Percentiles rank a stretch among this genome's conserved stretches.
Conservation (phyloP, 345 rosid genomes). For the Corchorus olitorius region DNA sequence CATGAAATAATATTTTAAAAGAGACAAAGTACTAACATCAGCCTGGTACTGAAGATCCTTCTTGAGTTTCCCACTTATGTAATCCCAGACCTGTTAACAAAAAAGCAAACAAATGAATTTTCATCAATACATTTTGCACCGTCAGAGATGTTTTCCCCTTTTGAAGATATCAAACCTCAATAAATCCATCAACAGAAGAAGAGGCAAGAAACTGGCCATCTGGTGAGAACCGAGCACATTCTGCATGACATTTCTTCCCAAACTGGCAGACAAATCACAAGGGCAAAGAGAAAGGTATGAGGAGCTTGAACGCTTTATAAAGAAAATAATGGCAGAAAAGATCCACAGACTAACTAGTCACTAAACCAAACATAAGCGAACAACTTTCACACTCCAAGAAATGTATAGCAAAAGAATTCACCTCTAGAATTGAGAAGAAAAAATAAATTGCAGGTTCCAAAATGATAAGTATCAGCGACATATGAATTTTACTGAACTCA, state of each 20-base stretch:
- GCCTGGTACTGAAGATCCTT: slow-evolving; percentile 99
- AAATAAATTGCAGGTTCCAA: too few relatives aligned
- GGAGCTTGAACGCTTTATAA: too few relatives aligned
- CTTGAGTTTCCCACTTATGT: slow-evolving; percentile 94
- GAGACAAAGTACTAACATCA: slow-evolving; percentile 55
- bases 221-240: slow-evolving; percentile 91
- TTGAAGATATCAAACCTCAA: slow-evolving; percentile 57
- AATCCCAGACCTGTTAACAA: slow-evolving; percentile 86
- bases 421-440: too few relatives aligned
- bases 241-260: slow-evolving; percentile 94
- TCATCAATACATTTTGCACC: slow-evolving; percentile 20
- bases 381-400: too few relatives aligned
- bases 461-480: too few relatives aligned
- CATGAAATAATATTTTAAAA: slow-evolving; percentile 8
- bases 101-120: slow-evolving; percentile 26
- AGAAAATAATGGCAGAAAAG: too few relatives aligned
- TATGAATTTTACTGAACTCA: too few relatives aligned
- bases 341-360: too few relatives aligned
- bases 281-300: too few relatives aligned
- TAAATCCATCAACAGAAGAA: slow-evolving; percentile 94
- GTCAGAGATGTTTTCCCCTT: slow-evolving; percentile 3
- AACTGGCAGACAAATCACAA: slow-evolving; percentile 45
- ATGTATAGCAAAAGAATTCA: too few relatives aligned
- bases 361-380: too few relatives aligned
- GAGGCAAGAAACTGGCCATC: slow-evolving; percentile 98